Evolutionary conservation across 176 grass and related monocot species (phyloP), one percentile per base, ranked within the genome.

Genomic region (Juncus effusus): DNA sequence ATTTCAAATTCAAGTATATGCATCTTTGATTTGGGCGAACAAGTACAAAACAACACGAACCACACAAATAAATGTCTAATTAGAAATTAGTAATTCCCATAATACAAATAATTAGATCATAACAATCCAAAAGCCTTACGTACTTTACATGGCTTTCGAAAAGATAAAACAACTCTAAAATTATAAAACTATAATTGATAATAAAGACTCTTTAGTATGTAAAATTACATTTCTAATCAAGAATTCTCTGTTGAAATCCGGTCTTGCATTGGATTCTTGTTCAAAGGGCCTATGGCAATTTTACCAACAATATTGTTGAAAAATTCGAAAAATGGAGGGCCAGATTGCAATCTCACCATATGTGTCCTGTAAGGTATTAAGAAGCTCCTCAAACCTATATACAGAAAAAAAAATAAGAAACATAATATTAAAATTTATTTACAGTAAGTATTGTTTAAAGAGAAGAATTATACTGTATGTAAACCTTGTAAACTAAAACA

Each of bases 321-420:
- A 3, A 41, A 65, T 40, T 85, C 85, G 9, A 61, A 59, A 8
- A 87, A 73, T 12, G 87, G 84, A 2, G 89, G 80, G 4, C 83
- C 80, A 14, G 69, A 76, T 37, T 99, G 85, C 67, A 99, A 65
- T 65, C 75, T 56, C 78, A 99, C 89, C 36, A 99, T 74, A 73
- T 93, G 85, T 8, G 83, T 93, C 64, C 94, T 69, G 78, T 99
- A 94, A 0, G 94, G 94, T 73, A 87, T 99, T 52, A 99, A 81
- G 61, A 93, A 86, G 67, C 61, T 64, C 78, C 85, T 93, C 60
- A 99, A 81, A 54, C 94, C 94, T 99, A 82, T 82, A 73, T 56
- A 38, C 40, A 76, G 19, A 69, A n/a, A 55, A 62, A 3, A 16
- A 12, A 38, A 4, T 42, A 16, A 58, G n/a, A 62, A 35, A 36